These are phyloP conservation scores for Torrubiella hemipterigena DNA, from an alignment of 2,329 filamentous ascomycete genomes.

Conservation along the genomic window DNA sequence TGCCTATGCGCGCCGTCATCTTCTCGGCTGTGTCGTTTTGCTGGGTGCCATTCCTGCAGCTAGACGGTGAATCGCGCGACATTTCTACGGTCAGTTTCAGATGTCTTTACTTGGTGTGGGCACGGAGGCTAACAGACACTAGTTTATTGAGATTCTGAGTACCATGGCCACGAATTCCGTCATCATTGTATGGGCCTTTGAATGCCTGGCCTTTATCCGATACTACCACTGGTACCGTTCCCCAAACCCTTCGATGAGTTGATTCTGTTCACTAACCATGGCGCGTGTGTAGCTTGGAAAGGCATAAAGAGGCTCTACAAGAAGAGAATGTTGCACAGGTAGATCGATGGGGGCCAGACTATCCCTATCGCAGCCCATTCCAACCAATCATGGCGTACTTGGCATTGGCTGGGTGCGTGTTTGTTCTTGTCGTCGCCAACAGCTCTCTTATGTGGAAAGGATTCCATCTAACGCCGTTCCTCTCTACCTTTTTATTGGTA, in stretches of 20 bases:
- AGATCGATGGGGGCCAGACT: slow-evolving; percentile 16
- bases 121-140: no score
- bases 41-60: slow-evolving; percentile 28
- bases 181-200: slow-evolving; percentile 26
- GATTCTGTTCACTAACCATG: not conserved
- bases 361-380: slow-evolving; percentile 24
- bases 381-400: slow-evolving; percentile 24
- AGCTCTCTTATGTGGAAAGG: slow-evolving; percentile 22
- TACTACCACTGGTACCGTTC: slow-evolving; percentile 21
- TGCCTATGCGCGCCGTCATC: slow-evolving; percentile 24
- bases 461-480: slow-evolving; percentile 20
- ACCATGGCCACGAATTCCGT: slow-evolving; percentile 23
- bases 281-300: slow-evolving; percentile 12
- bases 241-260: not conserved
- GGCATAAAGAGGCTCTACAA: slow-evolving; percentile 12
- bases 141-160: slow-evolving; percentile 25
- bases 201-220: slow-evolving; percentile 26
- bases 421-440: slow-evolving; percentile 20
- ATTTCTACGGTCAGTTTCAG: no score
- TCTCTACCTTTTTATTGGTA: slow-evolving; percentile 26
- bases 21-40: slow-evolving; percentile 23
- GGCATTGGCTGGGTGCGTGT: slow-evolving; percentile 20
- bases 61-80: slow-evolving; percentile 8
- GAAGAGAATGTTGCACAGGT: slow-evolving; percentile 13
- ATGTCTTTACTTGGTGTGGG: no score